phyloP scores from a whole-genome alignment of 371 early-diverging fungal genomes.

The Mucor indicus region DNA sequence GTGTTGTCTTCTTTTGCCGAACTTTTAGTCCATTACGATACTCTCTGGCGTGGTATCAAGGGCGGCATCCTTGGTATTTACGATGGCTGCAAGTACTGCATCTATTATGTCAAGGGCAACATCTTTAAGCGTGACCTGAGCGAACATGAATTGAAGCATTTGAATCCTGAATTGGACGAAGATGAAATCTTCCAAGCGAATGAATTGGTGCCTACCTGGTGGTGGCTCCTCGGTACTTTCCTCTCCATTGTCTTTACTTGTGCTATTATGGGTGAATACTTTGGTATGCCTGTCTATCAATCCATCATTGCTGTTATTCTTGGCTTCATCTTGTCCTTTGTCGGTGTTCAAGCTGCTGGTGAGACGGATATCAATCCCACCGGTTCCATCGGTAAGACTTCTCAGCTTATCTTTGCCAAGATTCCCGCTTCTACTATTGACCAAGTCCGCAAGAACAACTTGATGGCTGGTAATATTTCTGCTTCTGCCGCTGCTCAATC shows the following conservation, averaged over 20 bases:
- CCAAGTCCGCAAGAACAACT: constrained; percentile 50
- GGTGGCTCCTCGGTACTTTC: constrained; percentile 61
- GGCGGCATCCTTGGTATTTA: constrained; percentile 22
- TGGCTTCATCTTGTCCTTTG: constrained; percentile 67
- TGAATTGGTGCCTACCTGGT: constrained; percentile 55
- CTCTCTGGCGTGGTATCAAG: constrained; percentile 55
- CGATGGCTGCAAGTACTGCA: not conserved
- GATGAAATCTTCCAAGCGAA: constrained; percentile 31
- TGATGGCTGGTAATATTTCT: constrained; percentile 61
- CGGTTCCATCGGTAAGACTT: constrained; percentile 59
- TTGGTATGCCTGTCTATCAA: constrained; percentile 55
- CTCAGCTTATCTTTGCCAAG: constrained; percentile 56
- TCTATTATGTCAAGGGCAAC: not conserved
- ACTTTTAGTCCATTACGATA: constrained; percentile 51
- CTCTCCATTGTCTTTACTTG: constrained; percentile 60
- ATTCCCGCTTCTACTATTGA: constrained; percentile 39
- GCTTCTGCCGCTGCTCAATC: constrained; percentile 59
- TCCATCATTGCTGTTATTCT: constrained; percentile 59
- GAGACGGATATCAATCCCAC: constrained; percentile 70
- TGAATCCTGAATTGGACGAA: constrained; percentile 8
- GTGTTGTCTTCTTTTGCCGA: constrained; percentile 63
- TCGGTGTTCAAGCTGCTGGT: constrained; percentile 67
- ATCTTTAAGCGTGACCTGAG: constrained; percentile 2
- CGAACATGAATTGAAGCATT: constrained; percentile 4
- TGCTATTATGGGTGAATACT: constrained; percentile 56